phyloP scores from a whole-genome alignment of 148 eudicot genomes.

The Diospyros kaki region DNA sequence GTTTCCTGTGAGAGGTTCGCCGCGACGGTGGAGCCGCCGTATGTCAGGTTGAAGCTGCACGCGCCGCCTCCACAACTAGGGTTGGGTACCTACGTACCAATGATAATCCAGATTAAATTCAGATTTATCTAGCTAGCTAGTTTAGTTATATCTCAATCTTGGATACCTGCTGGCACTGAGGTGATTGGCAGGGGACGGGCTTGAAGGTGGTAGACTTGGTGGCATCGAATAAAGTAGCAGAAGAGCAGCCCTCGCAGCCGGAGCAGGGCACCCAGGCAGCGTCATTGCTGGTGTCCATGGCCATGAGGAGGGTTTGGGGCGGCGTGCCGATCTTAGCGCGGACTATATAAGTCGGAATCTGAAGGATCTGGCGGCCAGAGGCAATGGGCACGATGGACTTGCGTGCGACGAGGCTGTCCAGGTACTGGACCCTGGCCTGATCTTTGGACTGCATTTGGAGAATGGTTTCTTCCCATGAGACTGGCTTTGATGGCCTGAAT shows the following conservation, averaged over 20 bases:
- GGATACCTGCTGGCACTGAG: conserved; percentile 67
- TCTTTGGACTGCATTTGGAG: conserved; percentile 52
- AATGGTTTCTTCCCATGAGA: conserved; percentile 69
- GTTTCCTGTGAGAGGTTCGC: conserved; percentile 65
- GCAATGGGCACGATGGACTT: conserved; percentile 55
- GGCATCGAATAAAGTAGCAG: conserved; percentile 31
- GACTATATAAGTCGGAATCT: conserved; percentile 73
- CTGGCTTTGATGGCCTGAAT: conserved; percentile 24
- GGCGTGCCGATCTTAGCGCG: conserved; percentile 75
- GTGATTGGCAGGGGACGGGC: conserved; percentile 37
- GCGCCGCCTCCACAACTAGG: conserved; percentile 37
- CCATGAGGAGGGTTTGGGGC: conserved; percentile 65
- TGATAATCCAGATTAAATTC: too few relatives aligned
- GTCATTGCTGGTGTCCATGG: conserved; percentile 77
- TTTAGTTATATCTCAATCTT: too few relatives aligned
- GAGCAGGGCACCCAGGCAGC: conserved; percentile 78
- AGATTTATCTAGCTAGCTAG: too few relatives aligned
- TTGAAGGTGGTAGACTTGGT: conserved; percentile 50
- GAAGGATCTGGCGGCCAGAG: conserved; percentile 55
- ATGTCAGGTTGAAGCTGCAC: conserved; percentile 68
- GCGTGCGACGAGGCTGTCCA: conserved; percentile 56
- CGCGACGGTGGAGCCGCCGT: conserved; percentile 58
- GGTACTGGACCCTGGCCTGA: conserved; percentile 47
- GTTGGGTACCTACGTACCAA: conserved; percentile 40
- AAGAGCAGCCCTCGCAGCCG: conserved; percentile 68